These are phyloP conservation scores for Fusarium zealandicum DNA, from an alignment of 2,329 filamentous ascomycete genomes.

Conservation along the genomic window DNA sequence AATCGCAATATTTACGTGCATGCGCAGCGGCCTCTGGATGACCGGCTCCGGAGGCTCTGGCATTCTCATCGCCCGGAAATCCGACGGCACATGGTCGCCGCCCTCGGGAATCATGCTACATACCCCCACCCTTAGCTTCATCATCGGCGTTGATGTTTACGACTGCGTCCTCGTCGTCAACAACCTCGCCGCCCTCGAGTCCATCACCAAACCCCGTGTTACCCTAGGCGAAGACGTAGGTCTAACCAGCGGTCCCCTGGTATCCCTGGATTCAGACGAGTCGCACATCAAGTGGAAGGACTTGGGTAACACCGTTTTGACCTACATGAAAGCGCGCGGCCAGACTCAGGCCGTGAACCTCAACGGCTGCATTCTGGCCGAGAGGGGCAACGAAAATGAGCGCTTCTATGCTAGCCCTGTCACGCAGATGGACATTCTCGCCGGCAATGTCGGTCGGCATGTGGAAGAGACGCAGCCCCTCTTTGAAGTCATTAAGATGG, in stretches of 20 bases:
- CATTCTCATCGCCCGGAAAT: slow-evolving; percentile 81
- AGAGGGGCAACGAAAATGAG: slow-evolving; percentile 66
- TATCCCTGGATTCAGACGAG: slow-evolving; percentile 59
- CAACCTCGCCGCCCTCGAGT: slow-evolving; percentile 81
- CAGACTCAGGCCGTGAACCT: slow-evolving; percentile 63
- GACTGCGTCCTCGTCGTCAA: slow-evolving; percentile 95
- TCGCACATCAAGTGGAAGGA: slow-evolving; percentile 60
- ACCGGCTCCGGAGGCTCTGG: slow-evolving; percentile 91
- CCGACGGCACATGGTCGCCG: slow-evolving; percentile 89
- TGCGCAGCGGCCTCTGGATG: slow-evolving; percentile 91
- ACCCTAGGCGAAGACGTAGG: slow-evolving; percentile 84
- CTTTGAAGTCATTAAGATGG: slow-evolving; percentile 84
- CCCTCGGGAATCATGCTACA: slow-evolving; percentile 92
- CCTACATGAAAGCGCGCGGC: slow-evolving; percentile 66
- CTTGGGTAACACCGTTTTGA: slow-evolving; percentile 62
- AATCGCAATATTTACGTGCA: slow-evolving; percentile 92
- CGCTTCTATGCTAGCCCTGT: slow-evolving; percentile 61
- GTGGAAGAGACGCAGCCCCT: slow-evolving; percentile 65
- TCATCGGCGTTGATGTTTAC: slow-evolving; percentile 93
- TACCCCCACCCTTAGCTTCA: slow-evolving; percentile 86
- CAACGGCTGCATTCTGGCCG: slow-evolving; percentile 63
- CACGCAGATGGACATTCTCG: slow-evolving; percentile 63
- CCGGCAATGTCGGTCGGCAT: slow-evolving; percentile 62
- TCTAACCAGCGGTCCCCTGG: slow-evolving; percentile 78
- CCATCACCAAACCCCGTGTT: slow-evolving; percentile 79